phyloP scores from a whole-genome alignment of 2,329 filamentous ascomycete species.

The Paracoccidioides lutzii region DNA sequence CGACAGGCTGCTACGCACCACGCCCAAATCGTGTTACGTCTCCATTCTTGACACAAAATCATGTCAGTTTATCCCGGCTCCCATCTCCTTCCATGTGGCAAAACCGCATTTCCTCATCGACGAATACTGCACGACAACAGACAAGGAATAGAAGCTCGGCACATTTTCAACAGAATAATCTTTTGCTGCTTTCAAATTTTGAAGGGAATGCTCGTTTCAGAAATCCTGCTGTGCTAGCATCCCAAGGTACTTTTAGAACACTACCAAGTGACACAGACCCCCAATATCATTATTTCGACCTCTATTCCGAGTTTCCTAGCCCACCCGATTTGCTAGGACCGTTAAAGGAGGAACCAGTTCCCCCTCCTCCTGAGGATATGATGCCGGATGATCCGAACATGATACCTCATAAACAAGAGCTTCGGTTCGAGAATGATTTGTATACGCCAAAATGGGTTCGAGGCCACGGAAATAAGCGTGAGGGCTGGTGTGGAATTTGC shows the following conservation, averaged over 20 bases:
- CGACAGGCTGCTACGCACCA: constrained; percentile 58
- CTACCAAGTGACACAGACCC: constrained; percentile 62
- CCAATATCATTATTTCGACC: constrained; percentile 41
- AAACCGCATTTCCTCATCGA: not conserved
- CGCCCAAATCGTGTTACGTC: constrained; percentile 34
- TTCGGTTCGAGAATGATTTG: constrained; percentile 66
- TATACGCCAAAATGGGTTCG: constrained; percentile 78
- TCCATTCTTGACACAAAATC: constrained; percentile 3
- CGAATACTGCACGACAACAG: not conserved
- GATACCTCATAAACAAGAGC: constrained; percentile 63
- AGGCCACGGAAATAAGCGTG: constrained; percentile 73
- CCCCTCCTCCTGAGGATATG: constrained; percentile 69
- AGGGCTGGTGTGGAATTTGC: constrained; percentile 83
- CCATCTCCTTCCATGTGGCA: constrained; percentile 4
- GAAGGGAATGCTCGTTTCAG: constrained; percentile 39
- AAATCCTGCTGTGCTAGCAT: constrained; percentile 47
- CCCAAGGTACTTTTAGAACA: constrained; percentile 60
- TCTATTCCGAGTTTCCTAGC: constrained; percentile 61
- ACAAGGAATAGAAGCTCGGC: not conserved
- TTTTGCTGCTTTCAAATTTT: constrained; percentile 37
- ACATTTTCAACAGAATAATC: constrained; percentile 11
- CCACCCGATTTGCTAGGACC: constrained; percentile 66
- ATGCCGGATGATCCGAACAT: constrained; percentile 63
- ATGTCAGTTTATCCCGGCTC: not conserved
- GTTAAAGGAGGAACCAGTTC: constrained; percentile 58